Evolutionary conservation across 805 yeast genomes (phyloP).

Genomic region (Suhomyces vadensis): DNA sequence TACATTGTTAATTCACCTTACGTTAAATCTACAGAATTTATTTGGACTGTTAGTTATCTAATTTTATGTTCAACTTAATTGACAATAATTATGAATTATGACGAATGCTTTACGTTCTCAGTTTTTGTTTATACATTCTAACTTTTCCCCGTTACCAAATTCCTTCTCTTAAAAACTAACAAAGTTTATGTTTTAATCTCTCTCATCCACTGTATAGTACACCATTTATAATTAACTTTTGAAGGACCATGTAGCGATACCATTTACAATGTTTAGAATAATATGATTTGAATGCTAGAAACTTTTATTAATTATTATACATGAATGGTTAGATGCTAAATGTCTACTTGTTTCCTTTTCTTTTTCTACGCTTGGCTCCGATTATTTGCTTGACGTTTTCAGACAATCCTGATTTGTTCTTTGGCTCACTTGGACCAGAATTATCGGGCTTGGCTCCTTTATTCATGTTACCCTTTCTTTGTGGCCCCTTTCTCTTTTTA

Average conservation of each 20-base stretch:
- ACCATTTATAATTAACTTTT: neutral
- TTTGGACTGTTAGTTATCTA: neutral
- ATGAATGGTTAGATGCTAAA: neutral
- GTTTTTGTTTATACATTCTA: neutral
- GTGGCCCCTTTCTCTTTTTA: slow-evolving; percentile 31
- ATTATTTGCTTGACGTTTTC: slow-evolving; percentile 63
- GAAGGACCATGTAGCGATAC: neutral
- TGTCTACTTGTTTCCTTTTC: slow-evolving; percentile 42
- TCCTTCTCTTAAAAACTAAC: neutral
- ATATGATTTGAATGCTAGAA: neutral
- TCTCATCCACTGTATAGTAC: slow-evolving; percentile 7
- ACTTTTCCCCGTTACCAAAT: neutral
- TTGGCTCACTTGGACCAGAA: slow-evolving; percentile 12
- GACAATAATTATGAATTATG: slow-evolving; percentile 18
- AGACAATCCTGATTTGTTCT: slow-evolving; percentile 39
- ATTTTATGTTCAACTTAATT: slow-evolving; percentile 2
- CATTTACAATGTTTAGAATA: too few species aligned
- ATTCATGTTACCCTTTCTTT: slow-evolving; percentile 47
- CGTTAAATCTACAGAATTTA: neutral
- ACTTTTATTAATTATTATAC: neutral
- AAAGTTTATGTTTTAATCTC: slow-evolving; percentile 7
- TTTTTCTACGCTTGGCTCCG: slow-evolving; percentile 68
- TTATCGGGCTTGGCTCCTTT: slow-evolving; percentile 22
- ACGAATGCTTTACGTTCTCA: slow-evolving; percentile 11
- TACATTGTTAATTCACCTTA: neutral